These are phyloP conservation scores for Xylaria sp. DNA, from an alignment of 2,329 filamentous ascomycete genomes.

Conservation along the genomic window DNA sequence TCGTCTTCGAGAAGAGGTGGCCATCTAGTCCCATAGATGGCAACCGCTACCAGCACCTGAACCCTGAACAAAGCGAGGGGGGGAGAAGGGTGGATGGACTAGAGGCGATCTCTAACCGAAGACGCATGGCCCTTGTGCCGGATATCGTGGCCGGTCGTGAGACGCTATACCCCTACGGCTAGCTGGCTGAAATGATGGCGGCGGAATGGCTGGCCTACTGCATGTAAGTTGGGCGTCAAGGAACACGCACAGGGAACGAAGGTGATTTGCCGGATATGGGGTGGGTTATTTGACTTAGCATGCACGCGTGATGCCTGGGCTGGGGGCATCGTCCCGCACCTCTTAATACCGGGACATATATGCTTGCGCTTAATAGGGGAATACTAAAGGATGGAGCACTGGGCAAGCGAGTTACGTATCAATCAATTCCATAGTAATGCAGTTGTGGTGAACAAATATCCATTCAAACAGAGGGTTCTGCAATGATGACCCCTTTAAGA, in stretches of 20 bases:
- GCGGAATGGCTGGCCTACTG: background rate
- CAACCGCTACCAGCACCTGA: background rate
- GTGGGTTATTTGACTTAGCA: too few relatives aligned
- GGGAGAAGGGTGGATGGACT: slow-evolving; percentile 7
- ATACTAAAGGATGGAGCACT: too few relatives aligned
- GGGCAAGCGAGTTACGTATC: too few relatives aligned
- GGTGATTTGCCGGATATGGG: too few relatives aligned
- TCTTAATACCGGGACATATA: too few relatives aligned
- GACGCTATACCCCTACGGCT: slow-evolving; percentile 6
- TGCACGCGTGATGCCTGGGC: too few relatives aligned
- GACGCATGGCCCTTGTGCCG: slow-evolving; percentile 4
- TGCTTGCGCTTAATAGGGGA: too few relatives aligned
- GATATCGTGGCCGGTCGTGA: background rate
- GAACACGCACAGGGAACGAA: background rate
- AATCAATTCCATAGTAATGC: background rate
- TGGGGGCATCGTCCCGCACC: too few relatives aligned
- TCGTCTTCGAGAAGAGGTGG: slow-evolving; percentile 13
- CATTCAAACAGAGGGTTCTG: background rate
- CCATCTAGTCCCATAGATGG: background rate
- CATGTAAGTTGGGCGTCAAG: background rate
- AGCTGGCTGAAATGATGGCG: too few relatives aligned
- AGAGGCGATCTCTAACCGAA: slow-evolving; percentile 11
- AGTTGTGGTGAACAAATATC: too few relatives aligned
- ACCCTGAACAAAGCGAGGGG: background rate
- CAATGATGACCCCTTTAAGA: background rate